phyloP scores from a whole-genome alignment of 352 stramenopile genomes.

The Globisporangium camurandrum region DNA sequence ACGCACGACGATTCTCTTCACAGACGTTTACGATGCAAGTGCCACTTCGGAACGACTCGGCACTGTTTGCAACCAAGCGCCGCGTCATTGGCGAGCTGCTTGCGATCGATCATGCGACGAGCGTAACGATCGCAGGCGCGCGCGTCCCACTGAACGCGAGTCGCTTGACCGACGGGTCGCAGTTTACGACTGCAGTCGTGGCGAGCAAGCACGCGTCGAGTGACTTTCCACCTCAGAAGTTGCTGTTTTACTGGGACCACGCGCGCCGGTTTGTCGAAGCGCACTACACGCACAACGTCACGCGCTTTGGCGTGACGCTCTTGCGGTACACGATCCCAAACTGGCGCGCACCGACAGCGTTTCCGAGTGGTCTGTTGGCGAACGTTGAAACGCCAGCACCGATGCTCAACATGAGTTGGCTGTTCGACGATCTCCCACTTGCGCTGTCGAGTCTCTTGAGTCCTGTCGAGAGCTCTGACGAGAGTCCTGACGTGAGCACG shows the following conservation, averaged over 20 bases:
- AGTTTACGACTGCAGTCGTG: conserved; percentile 45
- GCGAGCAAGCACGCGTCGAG: conserved; percentile 10
- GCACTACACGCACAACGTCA: conserved; percentile 33
- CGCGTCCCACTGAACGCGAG: conserved; percentile 16
- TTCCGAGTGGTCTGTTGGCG: conserved; percentile 28
- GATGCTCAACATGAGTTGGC: conserved; percentile 37
- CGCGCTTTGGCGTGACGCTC: conserved; percentile 35
- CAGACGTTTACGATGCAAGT: conserved; percentile 17
- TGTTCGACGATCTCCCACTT: conserved; percentile 35
- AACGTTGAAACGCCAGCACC: not conserved
- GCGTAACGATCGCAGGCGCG: conserved; percentile 22
- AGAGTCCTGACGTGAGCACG: conserved; percentile 1
- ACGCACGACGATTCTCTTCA: not conserved
- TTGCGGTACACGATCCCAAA: conserved; percentile 36
- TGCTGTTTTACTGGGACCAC: conserved; percentile 54
- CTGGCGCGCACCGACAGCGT: conserved; percentile 26
- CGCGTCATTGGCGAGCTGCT: conserved; percentile 34
- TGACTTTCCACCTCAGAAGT: conserved; percentile 28
- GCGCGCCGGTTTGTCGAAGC: conserved; percentile 31
- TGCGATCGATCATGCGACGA: conserved; percentile 22
- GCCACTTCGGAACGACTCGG: conserved; percentile 15
- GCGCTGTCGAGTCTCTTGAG: conserved; percentile 10
- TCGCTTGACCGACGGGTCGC: conserved; percentile 40
- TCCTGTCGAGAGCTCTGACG: not conserved
- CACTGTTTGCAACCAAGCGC: conserved; percentile 24